Conservation (phyloP, 345 rosid genomes). For the Citrus hindsii region DNA sequence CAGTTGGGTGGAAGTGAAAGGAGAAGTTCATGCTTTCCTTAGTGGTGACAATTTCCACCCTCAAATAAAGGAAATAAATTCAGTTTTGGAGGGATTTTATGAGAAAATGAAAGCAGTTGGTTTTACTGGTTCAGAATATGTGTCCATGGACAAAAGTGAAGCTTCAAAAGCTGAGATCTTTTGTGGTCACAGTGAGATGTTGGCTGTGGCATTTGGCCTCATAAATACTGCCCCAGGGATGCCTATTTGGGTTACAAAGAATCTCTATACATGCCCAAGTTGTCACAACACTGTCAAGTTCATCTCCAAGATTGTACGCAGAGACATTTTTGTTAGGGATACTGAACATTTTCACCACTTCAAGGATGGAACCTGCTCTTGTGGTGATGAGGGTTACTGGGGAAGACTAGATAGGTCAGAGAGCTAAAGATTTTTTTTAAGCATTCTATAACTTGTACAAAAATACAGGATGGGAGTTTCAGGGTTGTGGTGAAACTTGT, state of each 20-base stretch:
- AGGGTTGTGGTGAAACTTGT: background rate
- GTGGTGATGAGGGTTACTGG: conserved; percentile 57
- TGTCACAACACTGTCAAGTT: conserved; percentile 69
- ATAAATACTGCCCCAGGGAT: conserved; percentile 65
- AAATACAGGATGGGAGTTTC: conserved; percentile 4
- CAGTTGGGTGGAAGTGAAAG: conserved; percentile 82
- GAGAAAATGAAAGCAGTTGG: conserved; percentile 53
- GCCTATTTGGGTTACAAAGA: conserved; percentile 80
- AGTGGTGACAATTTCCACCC: conserved; percentile 65
- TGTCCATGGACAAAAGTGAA: conserved; percentile 42
- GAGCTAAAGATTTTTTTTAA: background rate
- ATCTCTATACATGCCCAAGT: conserved; percentile 63
- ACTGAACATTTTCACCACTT: conserved; percentile 78
- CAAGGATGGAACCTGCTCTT: conserved; percentile 74
- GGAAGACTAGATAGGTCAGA: conserved; percentile 17
- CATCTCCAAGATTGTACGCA: conserved; percentile 61
- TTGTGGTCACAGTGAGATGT: conserved; percentile 84
- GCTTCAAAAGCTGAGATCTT: conserved; percentile 66
- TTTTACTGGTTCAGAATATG: conserved; percentile 27
- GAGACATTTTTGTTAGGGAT: conserved; percentile 81
- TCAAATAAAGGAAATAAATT: conserved; percentile 45
- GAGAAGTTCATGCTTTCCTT: conserved; percentile 79
- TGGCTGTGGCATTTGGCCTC: conserved; percentile 71
- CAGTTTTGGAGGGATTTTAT: conserved; percentile 56
- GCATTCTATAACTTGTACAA: background rate